These are phyloP conservation scores for Apophysomyces ossiformis DNA, from an alignment of 371 early-diverging fungal genomes.

Conservation along the genomic window DNA sequence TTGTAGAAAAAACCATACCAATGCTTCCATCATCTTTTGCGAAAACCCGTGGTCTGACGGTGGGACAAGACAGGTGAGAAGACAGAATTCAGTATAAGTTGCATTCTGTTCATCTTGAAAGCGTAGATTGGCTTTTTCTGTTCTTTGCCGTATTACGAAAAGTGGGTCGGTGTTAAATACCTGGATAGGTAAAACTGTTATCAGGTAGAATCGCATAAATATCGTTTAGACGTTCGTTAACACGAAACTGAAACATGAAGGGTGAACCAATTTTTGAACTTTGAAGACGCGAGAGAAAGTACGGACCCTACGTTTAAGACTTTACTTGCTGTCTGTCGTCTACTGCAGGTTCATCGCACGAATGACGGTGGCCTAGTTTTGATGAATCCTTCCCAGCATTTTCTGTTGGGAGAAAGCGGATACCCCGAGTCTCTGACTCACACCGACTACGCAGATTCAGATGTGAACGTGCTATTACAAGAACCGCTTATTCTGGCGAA, in stretches of 20 bases:
- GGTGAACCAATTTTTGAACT: constrained; percentile 52
- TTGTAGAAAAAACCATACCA: constrained; percentile 79
- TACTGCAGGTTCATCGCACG: constrained; percentile 22
- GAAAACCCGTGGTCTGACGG: constrained; percentile 74
- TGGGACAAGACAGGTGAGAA: constrained; percentile 65
- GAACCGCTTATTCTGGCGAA: constrained; percentile 39
- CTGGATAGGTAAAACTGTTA: constrained; percentile 66
- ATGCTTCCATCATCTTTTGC: constrained; percentile 87
- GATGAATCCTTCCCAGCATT: constrained; percentile 12
- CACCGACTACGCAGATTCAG: constrained; percentile 15
- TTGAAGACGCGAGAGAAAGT: neutral
- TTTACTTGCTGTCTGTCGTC: constrained; percentile 23
- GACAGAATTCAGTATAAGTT: neutral
- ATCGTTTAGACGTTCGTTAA: neutral
- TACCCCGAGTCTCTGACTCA: constrained; percentile 27
- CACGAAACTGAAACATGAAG: neutral
- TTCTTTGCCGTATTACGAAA: constrained; percentile 68
- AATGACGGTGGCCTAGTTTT: constrained; percentile 20
- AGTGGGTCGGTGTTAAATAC: constrained; percentile 57
- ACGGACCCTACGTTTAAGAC: neutral
- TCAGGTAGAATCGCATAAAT: constrained; percentile 58
- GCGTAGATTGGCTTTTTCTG: constrained; percentile 38
- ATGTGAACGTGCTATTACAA: constrained; percentile 23
- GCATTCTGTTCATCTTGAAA: constrained; percentile 37
- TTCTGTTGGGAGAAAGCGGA: constrained; percentile 31